A percentile compares a stretch with the other conserved stretches of the same genome.
These are phyloP conservation scores for Geotrichum histeridarum DNA, from an alignment of 1,139 yeast species.

Conservation along the genomic window DNA sequence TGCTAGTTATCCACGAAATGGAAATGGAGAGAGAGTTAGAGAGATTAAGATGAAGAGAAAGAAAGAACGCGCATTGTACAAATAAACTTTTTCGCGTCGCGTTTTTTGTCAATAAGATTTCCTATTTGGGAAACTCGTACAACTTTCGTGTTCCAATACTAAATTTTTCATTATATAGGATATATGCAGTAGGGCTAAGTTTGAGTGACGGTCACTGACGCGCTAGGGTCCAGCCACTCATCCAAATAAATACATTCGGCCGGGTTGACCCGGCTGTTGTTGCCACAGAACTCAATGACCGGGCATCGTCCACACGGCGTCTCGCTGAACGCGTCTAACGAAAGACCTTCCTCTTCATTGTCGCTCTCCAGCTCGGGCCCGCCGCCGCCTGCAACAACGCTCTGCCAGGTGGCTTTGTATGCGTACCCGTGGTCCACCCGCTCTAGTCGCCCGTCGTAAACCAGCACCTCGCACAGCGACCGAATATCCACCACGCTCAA, in stretches of 20 bases:
- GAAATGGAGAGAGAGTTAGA: neutral
- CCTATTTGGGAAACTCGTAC: neutral
- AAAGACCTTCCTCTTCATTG: constrained; percentile 17
- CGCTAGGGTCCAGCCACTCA: constrained; percentile 32
- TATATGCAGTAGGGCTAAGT: neutral
- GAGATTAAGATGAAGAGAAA: neutral
- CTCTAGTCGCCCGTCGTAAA: constrained; percentile 82
- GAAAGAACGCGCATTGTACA: neutral
- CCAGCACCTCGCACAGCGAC: constrained; percentile 79
- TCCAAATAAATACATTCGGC: constrained; percentile 37
- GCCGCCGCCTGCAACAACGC: constrained; percentile 58
- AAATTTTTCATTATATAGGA: too few species aligned
- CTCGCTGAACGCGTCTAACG: constrained; percentile 33
- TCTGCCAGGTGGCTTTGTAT: constrained; percentile 51
- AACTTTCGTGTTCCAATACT: neutral
- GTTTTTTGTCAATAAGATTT: neutral
- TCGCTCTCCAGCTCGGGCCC: constrained; percentile 34
- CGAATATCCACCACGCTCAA: constrained; percentile 69
- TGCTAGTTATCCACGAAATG: neutral
- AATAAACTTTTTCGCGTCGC: neutral
- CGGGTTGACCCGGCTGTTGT: constrained; percentile 35
- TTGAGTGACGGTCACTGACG: neutral
- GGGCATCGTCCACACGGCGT: constrained; percentile 39
- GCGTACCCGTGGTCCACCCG: constrained; percentile 44
- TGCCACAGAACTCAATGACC: constrained; percentile 31